phyloP scores from a whole-genome alignment of 148 eudicot genomes.

The Silene uniflora region DNA sequence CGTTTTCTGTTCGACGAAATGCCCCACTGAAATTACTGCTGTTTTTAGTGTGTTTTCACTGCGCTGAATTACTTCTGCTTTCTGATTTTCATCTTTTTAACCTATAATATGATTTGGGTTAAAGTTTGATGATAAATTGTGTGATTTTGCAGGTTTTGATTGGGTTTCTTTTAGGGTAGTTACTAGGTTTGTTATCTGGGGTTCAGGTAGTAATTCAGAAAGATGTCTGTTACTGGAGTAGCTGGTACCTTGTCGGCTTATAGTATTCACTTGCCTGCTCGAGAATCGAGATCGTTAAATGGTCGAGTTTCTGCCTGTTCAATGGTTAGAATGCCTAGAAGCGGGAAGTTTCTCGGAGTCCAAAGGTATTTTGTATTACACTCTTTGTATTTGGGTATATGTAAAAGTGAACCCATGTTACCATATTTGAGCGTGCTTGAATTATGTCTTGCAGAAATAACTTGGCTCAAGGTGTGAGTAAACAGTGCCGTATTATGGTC shows the following conservation, averaged over 20 bases:
- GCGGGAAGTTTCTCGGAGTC: conserved; percentile 20
- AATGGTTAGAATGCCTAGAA: conserved; percentile 23
- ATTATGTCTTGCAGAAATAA: conserved; percentile 34
- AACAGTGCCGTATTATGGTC: conserved; percentile 21
- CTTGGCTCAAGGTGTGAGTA: conserved; percentile 32
- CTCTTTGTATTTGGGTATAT: not conserved
- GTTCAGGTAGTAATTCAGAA: not conserved
- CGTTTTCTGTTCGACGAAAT: conserved; percentile 16
- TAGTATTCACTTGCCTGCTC: conserved; percentile 46
- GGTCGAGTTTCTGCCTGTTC: conserved; percentile 27
- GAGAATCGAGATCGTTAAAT: conserved; percentile 25
- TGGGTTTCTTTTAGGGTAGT: not conserved
- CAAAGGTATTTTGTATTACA: conserved; percentile 31
- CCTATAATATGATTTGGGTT: not conserved
- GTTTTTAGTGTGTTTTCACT: not conserved
- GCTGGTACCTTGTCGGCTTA: conserved; percentile 44
- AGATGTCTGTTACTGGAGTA: conserved; percentile 44
- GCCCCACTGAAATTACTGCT: not conserved
- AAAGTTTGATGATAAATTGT: not conserved
- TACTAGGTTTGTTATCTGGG: not conserved
- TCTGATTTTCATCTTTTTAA: not conserved
- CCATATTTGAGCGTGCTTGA: conserved; percentile 8
- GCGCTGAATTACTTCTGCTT: not conserved
- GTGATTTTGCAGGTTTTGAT: not conserved
- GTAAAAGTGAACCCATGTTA: not conserved